A percentile compares a stretch with the other conserved stretches of the same genome.
phyloP scores from a whole-genome alignment of 352 stramenopile species.

The Phytophthora cajani region DNA sequence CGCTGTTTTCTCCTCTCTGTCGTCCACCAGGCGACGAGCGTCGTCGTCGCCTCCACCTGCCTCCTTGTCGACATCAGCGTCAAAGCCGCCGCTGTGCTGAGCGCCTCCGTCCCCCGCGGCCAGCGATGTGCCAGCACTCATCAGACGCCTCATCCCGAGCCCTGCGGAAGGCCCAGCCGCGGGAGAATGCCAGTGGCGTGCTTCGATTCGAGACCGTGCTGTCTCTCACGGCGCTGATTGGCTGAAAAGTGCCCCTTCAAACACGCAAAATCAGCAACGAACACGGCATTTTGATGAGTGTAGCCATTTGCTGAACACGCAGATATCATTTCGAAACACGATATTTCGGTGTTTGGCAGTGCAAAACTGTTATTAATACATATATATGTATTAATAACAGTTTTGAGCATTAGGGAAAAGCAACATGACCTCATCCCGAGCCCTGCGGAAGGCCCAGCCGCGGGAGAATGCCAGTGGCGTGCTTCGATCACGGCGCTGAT shows the following conservation, averaged over 20 bases:
- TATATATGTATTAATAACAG: not conserved
- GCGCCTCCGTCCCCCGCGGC: slow-evolving; percentile 10
- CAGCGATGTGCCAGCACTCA: not conserved
- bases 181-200: slow-evolving; percentile 19
- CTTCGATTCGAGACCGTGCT: not conserved
- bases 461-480: slow-evolving; percentile 21
- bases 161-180: slow-evolving; percentile 9
- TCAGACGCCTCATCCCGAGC: slow-evolving; percentile 27
- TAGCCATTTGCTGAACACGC: slow-evolving; percentile 20
- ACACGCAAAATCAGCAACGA: slow-evolving; percentile 1
- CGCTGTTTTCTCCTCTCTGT: slow-evolving; percentile 34
- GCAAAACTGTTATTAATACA: too few relatives aligned
- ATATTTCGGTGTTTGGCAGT: slow-evolving; percentile 4
- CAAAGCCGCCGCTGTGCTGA: not conserved
- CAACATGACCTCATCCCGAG: slow-evolving; percentile 33
- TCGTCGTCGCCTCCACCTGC: slow-evolving; percentile 8
- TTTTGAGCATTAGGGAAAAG: not conserved
- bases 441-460: slow-evolving; percentile 7
- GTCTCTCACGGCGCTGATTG: slow-evolving; percentile 28
- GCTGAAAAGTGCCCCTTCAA: slow-evolving; percentile 27
- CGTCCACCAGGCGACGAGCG: slow-evolving; percentile 9
- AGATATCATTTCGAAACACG: slow-evolving; percentile 25
- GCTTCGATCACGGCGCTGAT: slow-evolving; percentile 10
- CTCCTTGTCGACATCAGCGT: not conserved
- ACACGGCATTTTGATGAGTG: slow-evolving; percentile 14